Evolutionary conservation across 306 rosid species (phyloP).

Genomic region (Carpinus fangiana): DNA sequence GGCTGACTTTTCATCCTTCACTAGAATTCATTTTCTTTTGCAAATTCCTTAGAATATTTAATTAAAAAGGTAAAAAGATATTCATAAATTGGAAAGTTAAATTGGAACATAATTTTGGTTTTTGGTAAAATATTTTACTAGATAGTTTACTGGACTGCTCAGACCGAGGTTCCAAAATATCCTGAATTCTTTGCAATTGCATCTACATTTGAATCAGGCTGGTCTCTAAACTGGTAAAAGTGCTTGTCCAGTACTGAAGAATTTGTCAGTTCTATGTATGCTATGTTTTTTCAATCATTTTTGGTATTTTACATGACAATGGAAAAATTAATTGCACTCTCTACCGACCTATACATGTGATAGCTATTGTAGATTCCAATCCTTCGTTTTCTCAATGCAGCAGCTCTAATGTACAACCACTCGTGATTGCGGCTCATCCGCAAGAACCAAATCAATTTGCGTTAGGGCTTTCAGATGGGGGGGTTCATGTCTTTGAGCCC

Average conservation of each 20-base stretch:
- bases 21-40: neutral
- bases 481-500: slow-evolving; percentile 90
- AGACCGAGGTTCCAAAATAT: slow-evolving; percentile 3
- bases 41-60: neutral
- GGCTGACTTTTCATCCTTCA: neutral
- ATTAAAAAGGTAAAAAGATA: neutral
- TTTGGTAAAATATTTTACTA: neutral
- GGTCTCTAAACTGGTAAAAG: neutral
- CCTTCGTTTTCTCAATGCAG: slow-evolving; percentile 21
- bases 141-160: neutral
- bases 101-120: neutral
- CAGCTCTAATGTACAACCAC: slow-evolving; percentile 74
- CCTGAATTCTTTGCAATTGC: neutral
- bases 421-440: slow-evolving; percentile 90
- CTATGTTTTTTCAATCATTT: neutral
- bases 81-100: neutral
- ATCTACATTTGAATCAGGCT: neutral
- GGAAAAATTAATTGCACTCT: neutral
- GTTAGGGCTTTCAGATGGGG: slow-evolving; percentile 87
- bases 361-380: neutral
- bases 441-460: slow-evolving; percentile 94
- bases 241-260: neutral
- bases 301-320: too few species aligned
- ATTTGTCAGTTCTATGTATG: neutral
- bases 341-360: neutral